Percentiles rank a stretch among this genome's conserved stretches.
Evolutionary conservation across 257 asterid species (phyloP).

Genomic region (Nicotiana obtusifolia): DNA sequence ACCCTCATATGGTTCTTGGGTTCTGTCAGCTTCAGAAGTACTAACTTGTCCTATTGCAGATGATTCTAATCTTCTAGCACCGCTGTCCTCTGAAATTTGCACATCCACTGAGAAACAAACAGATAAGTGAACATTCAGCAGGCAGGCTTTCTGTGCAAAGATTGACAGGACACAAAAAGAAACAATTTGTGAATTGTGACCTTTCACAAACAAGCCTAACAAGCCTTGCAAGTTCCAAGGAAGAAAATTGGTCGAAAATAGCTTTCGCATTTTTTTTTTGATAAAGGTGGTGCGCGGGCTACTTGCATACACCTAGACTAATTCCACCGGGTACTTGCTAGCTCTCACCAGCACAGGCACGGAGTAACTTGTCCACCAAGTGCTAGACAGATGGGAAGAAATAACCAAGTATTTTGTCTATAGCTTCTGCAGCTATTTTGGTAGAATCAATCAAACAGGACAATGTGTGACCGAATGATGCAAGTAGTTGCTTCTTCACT

Average conservation of each 20-base stretch:
- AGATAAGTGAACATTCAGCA: conserved; percentile 13
- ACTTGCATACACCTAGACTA: too few species aligned
- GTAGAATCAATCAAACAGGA: background rate
- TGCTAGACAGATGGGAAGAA: too few species aligned
- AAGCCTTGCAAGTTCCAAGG: background rate
- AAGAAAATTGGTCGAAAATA: background rate
- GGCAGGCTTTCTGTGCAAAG: background rate
- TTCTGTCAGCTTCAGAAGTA: conserved; percentile 28
- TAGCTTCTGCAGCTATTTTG: too few species aligned
- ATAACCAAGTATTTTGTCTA: too few species aligned
- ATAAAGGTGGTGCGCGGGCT: too few species aligned
- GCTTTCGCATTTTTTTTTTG: background rate
- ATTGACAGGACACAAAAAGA: background rate
- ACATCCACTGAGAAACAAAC: conserved; percentile 37
- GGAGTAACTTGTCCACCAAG: too few species aligned
- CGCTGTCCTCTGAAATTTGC: conserved; percentile 30
- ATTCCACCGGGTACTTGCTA: too few species aligned
- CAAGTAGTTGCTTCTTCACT: background rate
- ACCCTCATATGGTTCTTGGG: conserved; percentile 55
- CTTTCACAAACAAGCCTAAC: background rate
- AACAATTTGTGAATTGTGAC: background rate
- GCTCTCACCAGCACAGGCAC: too few species aligned
- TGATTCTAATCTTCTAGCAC: conserved; percentile 30
- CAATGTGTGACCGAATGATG: background rate
- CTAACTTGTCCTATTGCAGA: conserved; percentile 31